These are phyloP conservation scores for Dunaliella primolecta DNA, from an alignment of 139 green algal species.

Conservation along the genomic window DNA sequence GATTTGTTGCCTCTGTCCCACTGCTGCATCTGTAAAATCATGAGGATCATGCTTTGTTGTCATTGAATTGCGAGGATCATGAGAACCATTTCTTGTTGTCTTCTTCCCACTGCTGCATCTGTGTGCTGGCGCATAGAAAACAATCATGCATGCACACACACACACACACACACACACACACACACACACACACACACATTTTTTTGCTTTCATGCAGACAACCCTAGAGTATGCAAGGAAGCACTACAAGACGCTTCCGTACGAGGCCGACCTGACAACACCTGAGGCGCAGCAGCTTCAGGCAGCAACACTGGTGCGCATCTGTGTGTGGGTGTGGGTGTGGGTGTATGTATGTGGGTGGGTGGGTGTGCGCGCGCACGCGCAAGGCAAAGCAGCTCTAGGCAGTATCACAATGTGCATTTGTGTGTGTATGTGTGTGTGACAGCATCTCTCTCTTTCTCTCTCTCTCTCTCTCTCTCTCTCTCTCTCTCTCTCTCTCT, in stretches of 20 bases:
- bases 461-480: background rate
- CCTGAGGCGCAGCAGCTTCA: background rate
- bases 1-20: too few species aligned
- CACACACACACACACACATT: background rate
- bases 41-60: too few species aligned
- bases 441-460: background rate
- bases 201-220: background rate
- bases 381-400: background rate
- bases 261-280: background rate
- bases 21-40: background rate
- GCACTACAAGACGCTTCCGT: background rate
- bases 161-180: background rate
- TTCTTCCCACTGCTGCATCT: background rate
- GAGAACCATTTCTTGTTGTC: background rate
- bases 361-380: background rate
- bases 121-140: too few species aligned
- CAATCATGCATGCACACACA: background rate
- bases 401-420: too few species aligned
- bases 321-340: constrained; percentile 1
- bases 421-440: background rate
- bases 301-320: background rate
- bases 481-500: background rate
- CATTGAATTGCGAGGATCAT: background rate
- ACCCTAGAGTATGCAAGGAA: background rate
- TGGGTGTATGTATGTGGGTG: background rate